Evolutionary conservation across 805 yeast species (phyloP), one percentile per base, ranked within the genome.

Genomic region (Pichia exigua): DNA sequence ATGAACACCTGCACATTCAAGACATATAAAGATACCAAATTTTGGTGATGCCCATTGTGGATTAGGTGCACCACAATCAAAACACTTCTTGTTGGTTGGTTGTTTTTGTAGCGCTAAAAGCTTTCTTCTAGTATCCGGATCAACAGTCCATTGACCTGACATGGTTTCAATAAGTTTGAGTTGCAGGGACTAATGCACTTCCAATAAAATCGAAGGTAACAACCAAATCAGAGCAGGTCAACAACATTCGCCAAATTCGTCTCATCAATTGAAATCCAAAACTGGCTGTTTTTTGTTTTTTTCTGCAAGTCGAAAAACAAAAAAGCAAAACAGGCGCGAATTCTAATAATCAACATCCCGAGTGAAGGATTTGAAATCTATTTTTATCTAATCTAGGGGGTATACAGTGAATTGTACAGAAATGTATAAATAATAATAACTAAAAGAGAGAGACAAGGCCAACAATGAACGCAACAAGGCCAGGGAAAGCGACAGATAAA

Each of bases 31-130:
- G 54, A 94, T 87, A 54, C 99, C 99, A 70, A 92, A 90, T 69
- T 94, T 94, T 39, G 98, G 98, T 15, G 97, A 89, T 2, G 98
- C 97, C 99, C 99, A 94, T 68, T 94, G 99, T 11, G 99, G 99
- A 66, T 91, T 92, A 53, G 96, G 96, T 1, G 97, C 95, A 40
- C 73, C 76, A 70, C 99, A 94, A 67, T 94, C 99, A 67, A 89
- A 85, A 70, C 99, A 94, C 67, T 81, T 83, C 72, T 85, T 89
- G 73, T 90, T 89, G 15, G 74, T 84, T 27, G 92, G 95, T 45
- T 74, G 73, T 65, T 89, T 89, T 64, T 92, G 98, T 54, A 92
- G 71, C 43, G 82, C 82, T 59, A 81, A 62, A 42, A 87, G 74
- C 65, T 85, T 82, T 65, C 96, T 82, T 67, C 95, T 85, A 54